Base-by-base conservation (phyloP, 352 stramenopile species). In the Plasmopara muralis region DNA sequence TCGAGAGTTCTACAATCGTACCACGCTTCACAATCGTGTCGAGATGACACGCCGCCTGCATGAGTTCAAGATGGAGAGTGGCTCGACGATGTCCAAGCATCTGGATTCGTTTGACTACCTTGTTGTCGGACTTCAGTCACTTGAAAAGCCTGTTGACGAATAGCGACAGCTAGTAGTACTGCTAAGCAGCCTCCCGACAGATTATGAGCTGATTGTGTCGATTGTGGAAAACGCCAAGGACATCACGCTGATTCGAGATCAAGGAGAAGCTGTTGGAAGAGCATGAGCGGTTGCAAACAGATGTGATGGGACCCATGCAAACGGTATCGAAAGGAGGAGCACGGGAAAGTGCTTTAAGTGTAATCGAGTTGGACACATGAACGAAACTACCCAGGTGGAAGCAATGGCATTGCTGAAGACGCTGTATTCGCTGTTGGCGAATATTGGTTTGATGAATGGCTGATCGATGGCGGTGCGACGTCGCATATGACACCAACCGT, bases 401-500 rank as follows among this genome's bases (percentile, higher is more conserved):
- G 37, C 12, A 2, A 16, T 16, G 37, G 37, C 1, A 41, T 18
- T 16, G 35, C 6, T 41, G 14, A 41, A 16, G 35, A 41, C n/a
- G 37, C 9, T 0, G 37, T 41, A 18, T 41, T 41, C n/a, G 9
- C 13, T 16, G 37, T 41, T n/a, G 37, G 37, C n/a, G 6, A 16
- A 16, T 6, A 41, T 15, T 1, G 12, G 12, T 12, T 41, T 41
- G n/a, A 41, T 18, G 37, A 6, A 18, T 18, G 37, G 37, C 37
- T 41, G 4, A 41, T 41, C 31, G 31, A 35, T 35, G 5, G 31
- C 31, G 1, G 31, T 35, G 57, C 51, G 20, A 16, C 51, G 15
- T 56, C 47, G 20, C 51, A 60, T 40, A 65, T 65, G 57, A 46
- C n/a, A 16, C 35, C 35, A 15, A 41, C 14, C 12, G 12, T 16